These are phyloP conservation scores for Oryza officinalis DNA, from an alignment of 176 grass and related monocot species.

Conservation along the genomic window DNA sequence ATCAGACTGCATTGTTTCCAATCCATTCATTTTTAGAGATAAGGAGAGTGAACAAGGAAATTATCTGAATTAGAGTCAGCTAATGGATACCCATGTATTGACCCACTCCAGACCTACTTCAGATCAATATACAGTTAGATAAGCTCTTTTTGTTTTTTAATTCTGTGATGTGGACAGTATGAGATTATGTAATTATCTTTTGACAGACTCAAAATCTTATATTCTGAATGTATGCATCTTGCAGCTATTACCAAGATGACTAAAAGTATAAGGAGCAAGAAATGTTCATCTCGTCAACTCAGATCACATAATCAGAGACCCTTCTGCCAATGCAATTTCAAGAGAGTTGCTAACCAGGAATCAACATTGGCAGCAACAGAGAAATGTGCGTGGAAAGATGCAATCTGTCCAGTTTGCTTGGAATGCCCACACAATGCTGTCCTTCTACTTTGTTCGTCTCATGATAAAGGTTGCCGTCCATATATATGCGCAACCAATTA, in stretches of 20 bases:
- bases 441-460: conserved; percentile 84
- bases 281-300: conserved; percentile 18
- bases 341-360: conserved; percentile 34
- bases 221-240: conserved; percentile 3
- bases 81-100: not conserved
- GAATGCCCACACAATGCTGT: conserved; percentile 84
- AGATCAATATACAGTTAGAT: not conserved
- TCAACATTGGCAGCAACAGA: conserved; percentile 47
- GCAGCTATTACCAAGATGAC: conserved; percentile 52
- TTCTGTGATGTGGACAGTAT: not conserved
- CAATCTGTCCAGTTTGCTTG: conserved; percentile 76
- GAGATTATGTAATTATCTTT: conserved; percentile 6
- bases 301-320: conserved; percentile 29
- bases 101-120: not conserved
- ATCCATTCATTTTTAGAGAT: not conserved
- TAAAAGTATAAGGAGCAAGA: conserved; percentile 38
- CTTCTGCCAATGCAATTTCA: conserved; percentile 17
- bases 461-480: conserved; percentile 78
- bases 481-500: conserved; percentile 78
- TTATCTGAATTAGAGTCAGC: not conserved
- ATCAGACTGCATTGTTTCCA: not conserved
- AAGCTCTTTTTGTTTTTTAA: not conserved
- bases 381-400: conserved; percentile 73
- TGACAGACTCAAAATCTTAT: not conserved
- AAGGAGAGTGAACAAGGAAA: not conserved